phyloP scores from a whole-genome alignment of 192 early-diverging fungal species.

The Jimgerdemannia flammicorona region DNA sequence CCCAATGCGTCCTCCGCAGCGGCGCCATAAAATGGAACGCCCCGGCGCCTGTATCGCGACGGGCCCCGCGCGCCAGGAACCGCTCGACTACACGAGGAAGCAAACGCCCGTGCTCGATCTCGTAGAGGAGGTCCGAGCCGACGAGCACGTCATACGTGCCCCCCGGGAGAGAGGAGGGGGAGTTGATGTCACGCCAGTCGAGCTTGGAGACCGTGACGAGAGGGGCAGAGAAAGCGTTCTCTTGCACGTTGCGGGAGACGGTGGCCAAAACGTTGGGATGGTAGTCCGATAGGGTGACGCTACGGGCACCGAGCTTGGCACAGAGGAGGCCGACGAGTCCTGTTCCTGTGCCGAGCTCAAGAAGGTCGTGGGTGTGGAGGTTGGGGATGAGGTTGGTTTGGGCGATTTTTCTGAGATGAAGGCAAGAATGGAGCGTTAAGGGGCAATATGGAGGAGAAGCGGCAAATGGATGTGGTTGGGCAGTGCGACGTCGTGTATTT shows the following conservation, averaged over 20 bases:
- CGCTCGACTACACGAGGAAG: constrained; percentile 42
- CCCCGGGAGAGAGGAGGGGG: neutral
- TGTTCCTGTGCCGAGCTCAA: constrained; percentile 54
- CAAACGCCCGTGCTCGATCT: constrained; percentile 47
- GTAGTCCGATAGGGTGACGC: constrained; percentile 44
- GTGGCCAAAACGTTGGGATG: constrained; percentile 47
- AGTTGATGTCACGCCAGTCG: constrained; percentile 32
- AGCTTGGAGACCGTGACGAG: constrained; percentile 27
- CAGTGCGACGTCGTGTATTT: constrained; percentile 4
- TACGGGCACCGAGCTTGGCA: constrained; percentile 35
- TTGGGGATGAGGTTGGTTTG: constrained; percentile 22
- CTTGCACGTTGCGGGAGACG: constrained; percentile 32
- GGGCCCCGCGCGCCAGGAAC: constrained; percentile 28
- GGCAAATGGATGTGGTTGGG: too few species aligned
- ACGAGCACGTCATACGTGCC: constrained; percentile 36
- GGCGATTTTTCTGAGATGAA: constrained; percentile 18
- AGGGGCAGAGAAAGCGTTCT: constrained; percentile 17
- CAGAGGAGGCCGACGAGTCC: constrained; percentile 46
- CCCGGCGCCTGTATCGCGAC: neutral
- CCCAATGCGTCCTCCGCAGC: constrained; percentile 35
- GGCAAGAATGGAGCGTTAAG: neutral
- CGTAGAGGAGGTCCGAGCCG: constrained; percentile 48
- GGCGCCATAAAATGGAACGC: constrained; percentile 52
- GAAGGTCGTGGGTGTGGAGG: constrained; percentile 25
- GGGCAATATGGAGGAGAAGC: too few species aligned